Base-by-base conservation (phyloP, 1,284 basidiomycete species). In the Puccinia polysora region DNA sequence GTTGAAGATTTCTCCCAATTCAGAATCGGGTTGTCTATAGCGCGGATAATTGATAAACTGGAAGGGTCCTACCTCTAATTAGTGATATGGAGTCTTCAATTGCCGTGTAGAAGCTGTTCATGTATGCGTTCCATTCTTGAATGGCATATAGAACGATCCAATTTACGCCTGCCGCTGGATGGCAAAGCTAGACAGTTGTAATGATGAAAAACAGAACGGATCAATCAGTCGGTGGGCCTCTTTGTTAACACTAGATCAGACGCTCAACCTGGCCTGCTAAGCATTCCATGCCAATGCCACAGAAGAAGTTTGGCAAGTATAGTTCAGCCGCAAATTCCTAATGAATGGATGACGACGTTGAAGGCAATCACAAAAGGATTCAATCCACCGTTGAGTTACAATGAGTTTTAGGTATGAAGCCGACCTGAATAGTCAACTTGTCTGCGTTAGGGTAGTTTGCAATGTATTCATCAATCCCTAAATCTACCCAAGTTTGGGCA, bases 71-170 rank as follows among this genome's bases (percentile, higher is more conserved):
- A 72, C 60, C 69, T 45, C 69, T 72, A 36, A 72, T 64, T 25
- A 55, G 18, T 2, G 59, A 30, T 2, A 72, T 25, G 30, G 69
- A 59, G 15, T 60, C 59, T 30, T 72, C 69, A 20, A 72, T 64
- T 5, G 69, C 69, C 25, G 23, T n/a, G 60, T 72, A 72, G 14
- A 64, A 52, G 28, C 47, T 50, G 38, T 72, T 72, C 69, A 72
- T 72, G 52, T 72, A 72, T n/a, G 60, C 60, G 25, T 72, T 72
- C 69, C 69, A 72, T 64, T 72, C 59, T 72, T 72, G 69, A 15
- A 64, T 56, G 18, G 69, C 69, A 50, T 72, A 72, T 15, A 72
- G 60, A 45, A 72, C 64, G 30, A 72, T 50, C 59, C 60, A 72
- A 38, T 72, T 72, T 8, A 72, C 52, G 36, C 69, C 69, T 40